Percentiles rank a stretch among this genome's conserved stretches.
Conservation (phyloP, 2,329 filamentous ascomycete species). For the Colletotrichum costaricense region DNA sequence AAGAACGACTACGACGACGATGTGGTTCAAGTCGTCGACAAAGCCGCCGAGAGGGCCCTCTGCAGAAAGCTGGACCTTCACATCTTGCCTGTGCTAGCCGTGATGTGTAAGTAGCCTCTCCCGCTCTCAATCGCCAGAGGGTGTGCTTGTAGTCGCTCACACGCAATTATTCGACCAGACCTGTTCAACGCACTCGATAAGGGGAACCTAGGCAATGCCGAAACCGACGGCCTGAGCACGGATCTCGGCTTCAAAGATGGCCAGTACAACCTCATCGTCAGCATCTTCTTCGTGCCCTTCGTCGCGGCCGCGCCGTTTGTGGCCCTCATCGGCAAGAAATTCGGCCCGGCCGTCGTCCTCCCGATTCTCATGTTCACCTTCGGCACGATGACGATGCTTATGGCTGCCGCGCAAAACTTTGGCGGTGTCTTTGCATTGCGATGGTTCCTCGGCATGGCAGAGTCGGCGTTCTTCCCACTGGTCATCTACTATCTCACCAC, state of each 20-base stretch:
- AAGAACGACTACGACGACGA: constrained; percentile 36
- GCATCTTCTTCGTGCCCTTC: constrained; percentile 82
- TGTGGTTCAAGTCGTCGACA: constrained; percentile 45
- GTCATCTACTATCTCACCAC: constrained; percentile 38
- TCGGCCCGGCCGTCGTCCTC: constrained; percentile 74
- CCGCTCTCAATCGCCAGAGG: neutral
- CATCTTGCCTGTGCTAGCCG: constrained; percentile 62
- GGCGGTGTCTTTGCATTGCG: constrained; percentile 35
- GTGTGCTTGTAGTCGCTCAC: neutral
- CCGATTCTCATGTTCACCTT: constrained; percentile 79
- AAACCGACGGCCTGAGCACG: constrained; percentile 45
- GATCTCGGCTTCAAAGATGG: constrained; percentile 53
- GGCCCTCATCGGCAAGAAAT: constrained; percentile 76
- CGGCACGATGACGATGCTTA: constrained; percentile 60
- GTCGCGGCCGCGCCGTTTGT: constrained; percentile 70
- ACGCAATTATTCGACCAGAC: constrained; percentile 40
- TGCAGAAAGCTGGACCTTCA: constrained; percentile 67
- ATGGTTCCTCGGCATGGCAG: constrained; percentile 37
- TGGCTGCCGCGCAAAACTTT: constrained; percentile 39
- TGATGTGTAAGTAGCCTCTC: constrained; percentile 56
- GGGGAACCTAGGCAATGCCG: constrained; percentile 54
- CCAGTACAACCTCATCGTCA: constrained; percentile 78
- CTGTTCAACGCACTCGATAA: constrained; percentile 61
- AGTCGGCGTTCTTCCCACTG: constrained; percentile 36
- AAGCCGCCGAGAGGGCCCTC: constrained; percentile 60